These are phyloP conservation scores for Jacaranda copaia DNA, from an alignment of 257 asterid genomes.

Conservation along the genomic window DNA sequence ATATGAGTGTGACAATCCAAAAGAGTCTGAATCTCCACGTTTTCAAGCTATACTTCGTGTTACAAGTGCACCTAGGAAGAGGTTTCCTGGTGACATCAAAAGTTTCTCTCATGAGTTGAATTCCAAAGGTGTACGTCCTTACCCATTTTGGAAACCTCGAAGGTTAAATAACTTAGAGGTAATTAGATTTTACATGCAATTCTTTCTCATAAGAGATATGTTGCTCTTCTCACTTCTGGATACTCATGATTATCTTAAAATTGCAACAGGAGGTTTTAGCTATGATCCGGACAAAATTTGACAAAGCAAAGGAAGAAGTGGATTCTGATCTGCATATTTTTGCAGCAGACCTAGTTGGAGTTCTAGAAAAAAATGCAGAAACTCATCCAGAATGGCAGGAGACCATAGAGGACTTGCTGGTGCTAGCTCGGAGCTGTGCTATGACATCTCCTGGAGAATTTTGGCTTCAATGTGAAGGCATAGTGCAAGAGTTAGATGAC, in stretches of 20 bases:
- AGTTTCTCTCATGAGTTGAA: constrained; percentile 98
- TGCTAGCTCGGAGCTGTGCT: constrained; percentile 93
- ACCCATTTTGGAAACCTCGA: constrained; percentile 96
- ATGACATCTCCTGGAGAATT: constrained; percentile 95
- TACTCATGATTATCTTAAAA: constrained; percentile 38
- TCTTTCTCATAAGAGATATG: constrained; percentile 29
- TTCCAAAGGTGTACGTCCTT: constrained; percentile 98
- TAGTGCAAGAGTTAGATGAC: constrained; percentile 97
- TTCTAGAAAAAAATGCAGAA: constrained; percentile 91
- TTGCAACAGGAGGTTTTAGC: constrained; percentile 80
- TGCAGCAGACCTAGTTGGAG: constrained; percentile 94
- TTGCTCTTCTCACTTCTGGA: constrained; percentile 34
- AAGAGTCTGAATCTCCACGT: constrained; percentile 98
- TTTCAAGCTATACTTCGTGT: constrained; percentile 98
- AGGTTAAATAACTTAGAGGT: constrained; percentile 97
- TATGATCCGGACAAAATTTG: constrained; percentile 90
- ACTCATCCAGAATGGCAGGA: constrained; percentile 97
- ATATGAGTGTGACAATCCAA: constrained; percentile 92
- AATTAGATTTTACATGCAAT: constrained; percentile 29
- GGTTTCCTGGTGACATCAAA: constrained; percentile 93
- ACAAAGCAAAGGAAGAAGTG: constrained; percentile 99
- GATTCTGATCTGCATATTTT: constrained; percentile 94
- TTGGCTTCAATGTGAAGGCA: constrained; percentile 99
- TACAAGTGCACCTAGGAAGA: constrained; percentile 98
- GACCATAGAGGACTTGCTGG: constrained; percentile 92